Evolutionary conservation across 331 rosid species (phyloP).

Genomic region (Dryas integrifolia): DNA sequence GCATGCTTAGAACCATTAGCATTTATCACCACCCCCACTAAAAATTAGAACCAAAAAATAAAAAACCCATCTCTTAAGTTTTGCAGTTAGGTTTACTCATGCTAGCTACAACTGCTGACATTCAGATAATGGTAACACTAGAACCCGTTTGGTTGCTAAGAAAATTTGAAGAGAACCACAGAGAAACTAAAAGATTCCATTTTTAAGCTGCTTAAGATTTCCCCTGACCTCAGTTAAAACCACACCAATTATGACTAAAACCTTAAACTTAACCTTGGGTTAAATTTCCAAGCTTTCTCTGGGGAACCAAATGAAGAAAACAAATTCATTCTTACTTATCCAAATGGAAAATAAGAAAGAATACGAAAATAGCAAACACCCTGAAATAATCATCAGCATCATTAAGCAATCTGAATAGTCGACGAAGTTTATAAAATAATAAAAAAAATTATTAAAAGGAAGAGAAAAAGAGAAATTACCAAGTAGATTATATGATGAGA

Average conservation of each 20-base stretch:
- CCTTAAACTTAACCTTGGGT: not conserved
- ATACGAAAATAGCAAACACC: not conserved
- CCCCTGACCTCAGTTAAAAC: not conserved
- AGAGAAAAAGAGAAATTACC: conserved; percentile 8
- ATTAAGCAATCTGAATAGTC: conserved; percentile 7
- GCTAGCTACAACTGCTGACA: not conserved
- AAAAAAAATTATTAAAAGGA: not conserved
- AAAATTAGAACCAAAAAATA: not conserved
- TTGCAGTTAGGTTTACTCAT: conserved; percentile 8
- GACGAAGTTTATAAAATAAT: not conserved
- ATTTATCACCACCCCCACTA: conserved; percentile 12
- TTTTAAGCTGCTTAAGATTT: not conserved
- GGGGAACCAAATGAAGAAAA: not conserved
- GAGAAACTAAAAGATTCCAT: not conserved
- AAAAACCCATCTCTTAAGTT: not conserved
- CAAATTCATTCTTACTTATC: not conserved
- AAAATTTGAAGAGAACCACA: conserved; percentile 3
- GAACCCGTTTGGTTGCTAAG: conserved; percentile 4
- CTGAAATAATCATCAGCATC: not conserved
- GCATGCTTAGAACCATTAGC: conserved; percentile 27
- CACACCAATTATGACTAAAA: not conserved
- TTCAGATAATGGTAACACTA: not conserved
- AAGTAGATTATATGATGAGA: not conserved
- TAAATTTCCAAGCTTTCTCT: not conserved
- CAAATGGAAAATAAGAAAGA: not conserved